These are phyloP conservation scores for Eimeria maxima DNA, from an alignment of 169 alveolate species.

Conservation along the genomic window DNA sequence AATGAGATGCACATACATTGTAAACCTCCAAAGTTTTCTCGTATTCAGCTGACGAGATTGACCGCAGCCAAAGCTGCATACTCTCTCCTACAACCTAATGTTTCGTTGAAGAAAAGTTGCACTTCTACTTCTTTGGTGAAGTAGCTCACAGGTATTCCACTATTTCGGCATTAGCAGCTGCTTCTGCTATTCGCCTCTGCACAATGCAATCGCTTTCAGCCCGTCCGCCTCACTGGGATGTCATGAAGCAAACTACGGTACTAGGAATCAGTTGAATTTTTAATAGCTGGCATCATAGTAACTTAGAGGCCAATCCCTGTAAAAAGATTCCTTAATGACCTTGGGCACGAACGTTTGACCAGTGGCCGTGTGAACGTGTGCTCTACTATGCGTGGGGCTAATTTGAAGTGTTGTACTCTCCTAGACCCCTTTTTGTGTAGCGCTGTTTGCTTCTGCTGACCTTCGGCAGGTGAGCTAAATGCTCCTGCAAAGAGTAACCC, in stretches of 20 bases:
- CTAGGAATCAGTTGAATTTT: neutral
- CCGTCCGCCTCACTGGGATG: neutral
- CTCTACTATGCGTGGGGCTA: neutral
- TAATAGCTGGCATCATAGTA: neutral
- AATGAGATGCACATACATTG: neutral
- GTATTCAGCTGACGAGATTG: neutral
- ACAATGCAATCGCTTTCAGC: neutral
- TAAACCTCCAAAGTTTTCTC: neutral
- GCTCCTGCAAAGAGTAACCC: neutral
- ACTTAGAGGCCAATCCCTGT: neutral
- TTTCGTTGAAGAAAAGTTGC: neutral
- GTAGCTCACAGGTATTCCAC: neutral
- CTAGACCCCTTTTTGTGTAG: neutral
- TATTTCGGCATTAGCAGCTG: neutral
- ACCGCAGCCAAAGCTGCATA: neutral
- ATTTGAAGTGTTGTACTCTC: neutral
- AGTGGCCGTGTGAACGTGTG: neutral
- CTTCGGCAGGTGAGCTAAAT: neutral
- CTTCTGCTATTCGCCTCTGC: neutral
- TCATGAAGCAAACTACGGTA: neutral
- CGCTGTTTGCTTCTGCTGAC: neutral
- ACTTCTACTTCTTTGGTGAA: neutral
- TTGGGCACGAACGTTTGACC: neutral
- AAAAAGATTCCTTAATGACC: neutral
- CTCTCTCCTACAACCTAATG: neutral